phyloP scores from a whole-genome alignment of 179 eudicot species.

The Monotropa hypopitys region DNA sequence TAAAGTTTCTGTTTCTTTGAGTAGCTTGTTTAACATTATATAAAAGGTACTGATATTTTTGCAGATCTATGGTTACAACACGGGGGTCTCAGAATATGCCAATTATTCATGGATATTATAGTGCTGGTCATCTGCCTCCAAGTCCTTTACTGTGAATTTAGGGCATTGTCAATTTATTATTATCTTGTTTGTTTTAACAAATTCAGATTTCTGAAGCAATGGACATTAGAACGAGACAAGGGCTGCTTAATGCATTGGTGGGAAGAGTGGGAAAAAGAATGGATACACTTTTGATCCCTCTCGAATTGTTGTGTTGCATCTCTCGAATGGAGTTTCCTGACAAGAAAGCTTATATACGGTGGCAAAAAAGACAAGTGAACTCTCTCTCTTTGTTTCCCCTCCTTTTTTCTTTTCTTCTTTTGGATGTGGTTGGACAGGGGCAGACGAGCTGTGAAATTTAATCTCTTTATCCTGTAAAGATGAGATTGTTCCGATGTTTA shows the following conservation, averaged over 20 bases:
- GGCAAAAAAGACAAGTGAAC: conserved; percentile 96
- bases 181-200: not conserved
- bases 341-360: conserved; percentile 90
- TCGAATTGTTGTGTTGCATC: conserved; percentile 82
- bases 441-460: not conserved
- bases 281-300: conserved; percentile 89
- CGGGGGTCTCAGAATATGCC: not conserved
- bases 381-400: conserved; percentile 16
- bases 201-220: conserved; percentile 85
- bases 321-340: conserved; percentile 86
- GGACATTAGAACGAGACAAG: conserved; percentile 95
- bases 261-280: conserved; percentile 93
- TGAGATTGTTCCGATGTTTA: not conserved
- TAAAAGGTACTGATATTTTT: not conserved
- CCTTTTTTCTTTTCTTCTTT: not conserved
- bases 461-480: not conserved
- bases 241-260: conserved; percentile 80
- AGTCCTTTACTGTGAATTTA: not conserved
- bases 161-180: not conserved
- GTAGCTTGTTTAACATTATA: not conserved
- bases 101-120: not conserved
- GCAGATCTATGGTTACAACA: not conserved
- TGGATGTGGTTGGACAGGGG: not conserved
- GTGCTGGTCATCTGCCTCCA: not conserved
- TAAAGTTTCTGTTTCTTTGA: not conserved